phyloP scores from a whole-genome alignment of 345 rosid species.

The Salix suchowensis region DNA sequence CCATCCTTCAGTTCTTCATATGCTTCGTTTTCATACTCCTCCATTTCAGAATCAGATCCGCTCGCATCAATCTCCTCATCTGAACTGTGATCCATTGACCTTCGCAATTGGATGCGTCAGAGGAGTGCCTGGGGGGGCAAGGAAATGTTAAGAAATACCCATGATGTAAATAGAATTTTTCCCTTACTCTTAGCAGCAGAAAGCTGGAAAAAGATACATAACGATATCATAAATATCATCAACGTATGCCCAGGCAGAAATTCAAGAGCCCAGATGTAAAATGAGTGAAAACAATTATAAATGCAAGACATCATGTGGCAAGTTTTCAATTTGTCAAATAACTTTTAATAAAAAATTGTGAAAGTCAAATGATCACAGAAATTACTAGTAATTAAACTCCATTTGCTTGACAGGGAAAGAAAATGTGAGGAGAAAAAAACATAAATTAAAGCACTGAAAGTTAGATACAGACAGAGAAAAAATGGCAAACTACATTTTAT shows the following conservation, averaged over 20 bases:
- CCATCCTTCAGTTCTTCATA: constrained; percentile 76
- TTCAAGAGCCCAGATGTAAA: background rate
- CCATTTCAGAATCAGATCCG: constrained; percentile 42
- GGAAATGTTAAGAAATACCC: background rate
- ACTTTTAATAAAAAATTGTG: background rate
- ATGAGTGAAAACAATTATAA: background rate
- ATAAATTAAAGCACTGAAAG: background rate
- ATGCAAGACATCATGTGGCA: background rate
- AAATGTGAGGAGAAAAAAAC: background rate
- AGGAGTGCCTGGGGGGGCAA: background rate
- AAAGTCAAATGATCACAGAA: background rate
- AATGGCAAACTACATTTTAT: too few species aligned
- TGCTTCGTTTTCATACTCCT: constrained; percentile 39
- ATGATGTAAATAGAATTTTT: background rate
- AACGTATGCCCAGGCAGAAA: background rate
- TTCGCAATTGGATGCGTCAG: constrained; percentile 3
- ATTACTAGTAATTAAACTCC: background rate
- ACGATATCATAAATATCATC: background rate
- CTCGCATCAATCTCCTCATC: constrained; percentile 37
- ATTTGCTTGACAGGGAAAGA: background rate
- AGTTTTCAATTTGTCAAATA: background rate
- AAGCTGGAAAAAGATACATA: background rate
- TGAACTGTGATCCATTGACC: constrained; percentile 8
- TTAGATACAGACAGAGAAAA: too few species aligned
- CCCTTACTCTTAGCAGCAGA: background rate